Conservation (phyloP, 192 early-diverging fungal genomes). For the Thamnidium elegans region DNA sequence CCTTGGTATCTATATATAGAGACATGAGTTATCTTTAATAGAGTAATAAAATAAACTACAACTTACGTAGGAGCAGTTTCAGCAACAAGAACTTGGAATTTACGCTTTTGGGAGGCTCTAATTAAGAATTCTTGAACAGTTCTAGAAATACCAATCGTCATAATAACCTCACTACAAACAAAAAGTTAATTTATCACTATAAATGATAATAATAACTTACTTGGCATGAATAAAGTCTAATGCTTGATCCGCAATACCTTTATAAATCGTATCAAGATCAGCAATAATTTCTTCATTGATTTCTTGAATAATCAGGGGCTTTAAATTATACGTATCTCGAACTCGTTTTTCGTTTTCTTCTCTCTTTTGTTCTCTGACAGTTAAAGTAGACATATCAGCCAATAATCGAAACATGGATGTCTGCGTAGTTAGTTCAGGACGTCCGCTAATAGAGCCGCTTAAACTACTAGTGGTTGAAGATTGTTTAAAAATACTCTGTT, state of each 20-base stretch:
- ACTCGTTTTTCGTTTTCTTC: constrained; percentile 10
- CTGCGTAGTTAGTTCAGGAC: constrained; percentile 21
- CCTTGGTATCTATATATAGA: constrained; percentile 56
- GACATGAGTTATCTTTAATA: neutral
- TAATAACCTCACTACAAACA: constrained; percentile 79
- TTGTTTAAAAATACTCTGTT: constrained; percentile 17
- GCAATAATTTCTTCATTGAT: constrained; percentile 90
- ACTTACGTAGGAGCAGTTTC: constrained; percentile 86
- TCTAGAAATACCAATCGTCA: constrained; percentile 85
- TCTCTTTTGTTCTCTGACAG: constrained; percentile 13
- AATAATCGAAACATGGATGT: constrained; percentile 63
- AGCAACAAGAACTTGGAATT: constrained; percentile 94
- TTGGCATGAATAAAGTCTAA: constrained; percentile 93
- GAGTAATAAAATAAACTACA: neutral
- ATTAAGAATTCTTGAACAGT: constrained; percentile 87
- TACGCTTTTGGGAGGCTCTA: constrained; percentile 78
- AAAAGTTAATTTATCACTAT: neutral
- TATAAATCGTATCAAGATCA: constrained; percentile 77
- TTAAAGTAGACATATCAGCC: constrained; percentile 46
- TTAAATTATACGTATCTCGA: constrained; percentile 46
- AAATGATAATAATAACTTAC: constrained; percentile 44
- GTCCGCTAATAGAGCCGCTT: constrained; percentile 18
- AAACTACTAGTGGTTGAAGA: constrained; percentile 33
- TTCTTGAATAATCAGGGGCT: constrained; percentile 74
- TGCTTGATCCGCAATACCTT: constrained; percentile 80